Evolutionary conservation across 2,329 filamentous ascomycete genomes (phyloP), one percentile per base, ranked within the genome.

Genomic region (Trichoderma endophyticum): DNA sequence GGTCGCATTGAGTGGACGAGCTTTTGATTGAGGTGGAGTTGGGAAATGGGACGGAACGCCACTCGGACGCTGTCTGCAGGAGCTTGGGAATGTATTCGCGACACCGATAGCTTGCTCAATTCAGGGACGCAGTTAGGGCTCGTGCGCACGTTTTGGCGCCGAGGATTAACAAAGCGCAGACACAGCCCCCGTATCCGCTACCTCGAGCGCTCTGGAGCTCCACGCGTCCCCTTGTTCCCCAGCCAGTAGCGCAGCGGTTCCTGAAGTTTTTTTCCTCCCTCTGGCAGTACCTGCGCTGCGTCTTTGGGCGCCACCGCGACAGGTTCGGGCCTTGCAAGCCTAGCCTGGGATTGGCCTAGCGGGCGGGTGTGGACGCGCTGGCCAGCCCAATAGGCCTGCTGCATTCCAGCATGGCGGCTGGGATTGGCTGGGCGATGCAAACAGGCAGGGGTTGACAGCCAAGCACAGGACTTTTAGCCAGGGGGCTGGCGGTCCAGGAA

Each of bases 1-100:
- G 54, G 71, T 71, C 67, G 66, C 59, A 73, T 73, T 73, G 70
- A 62, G 59, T 66, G 61, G 56, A 59, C 64, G 63, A 57, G 43
- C 32, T 73, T 73, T 73, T 70, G 51, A 73, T 73, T 72, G 71
- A 67, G 64, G 73, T 73, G 73, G 73, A 69, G 73, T 64, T 68
- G 54, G 60, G 61, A 70, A 73, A 70, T 63, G 48, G 62, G 54
- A 60, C 43, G 62, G 68, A 71, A 66, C 71, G 68, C 62, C 68
- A 71, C 68, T 71, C 68, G 63, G 70, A 62, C 63, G 63, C 62
- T 30, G 63, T 65, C 70, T 67, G 57, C 57, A 70, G 66, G 39
- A 70, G 56, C 66, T 70, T 34, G 36, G 39, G 32, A 57, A 71
- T 32, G 71, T 73, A 73, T 56, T 18, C 32, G 61, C 39, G 48